phyloP scores from a whole-genome alignment of 116 monocot genomes.

The Dioscorea cayenensis region DNA sequence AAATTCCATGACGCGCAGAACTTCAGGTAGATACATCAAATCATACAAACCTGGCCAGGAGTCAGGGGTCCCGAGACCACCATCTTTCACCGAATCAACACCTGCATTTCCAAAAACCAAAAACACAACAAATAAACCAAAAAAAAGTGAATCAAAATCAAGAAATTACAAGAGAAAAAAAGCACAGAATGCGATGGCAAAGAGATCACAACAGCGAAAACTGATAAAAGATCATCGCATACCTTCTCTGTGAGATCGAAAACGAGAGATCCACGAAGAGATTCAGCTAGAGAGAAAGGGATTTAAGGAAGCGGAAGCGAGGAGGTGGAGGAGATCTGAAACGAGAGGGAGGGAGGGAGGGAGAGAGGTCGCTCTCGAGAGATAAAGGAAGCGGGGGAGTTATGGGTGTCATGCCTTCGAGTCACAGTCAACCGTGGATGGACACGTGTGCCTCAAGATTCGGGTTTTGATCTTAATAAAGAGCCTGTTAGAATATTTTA shows the following conservation, averaged over 20 bases:
- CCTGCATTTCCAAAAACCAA: not conserved
- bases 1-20: not conserved
- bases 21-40: not conserved
- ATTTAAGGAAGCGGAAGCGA: not conserved
- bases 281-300: not conserved
- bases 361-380: too few species aligned
- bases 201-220: too few species aligned
- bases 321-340: constrained; percentile 4
- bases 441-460: too few species aligned
- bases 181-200: not conserved
- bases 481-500: too few species aligned
- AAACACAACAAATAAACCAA: not conserved
- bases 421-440: too few species aligned
- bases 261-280: not conserved
- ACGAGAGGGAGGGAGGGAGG: not conserved
- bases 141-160: not conserved
- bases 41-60: constrained; percentile 9
- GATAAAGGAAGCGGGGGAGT: too few species aligned
- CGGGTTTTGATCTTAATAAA: too few species aligned
- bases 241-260: too few species aligned
- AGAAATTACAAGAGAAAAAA: not conserved
- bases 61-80: constrained; percentile 9
- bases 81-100: constrained; percentile 1
- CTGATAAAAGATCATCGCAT: too few species aligned
- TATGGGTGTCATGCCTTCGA: too few species aligned